phyloP scores from a whole-genome alignment of 257 asterid genomes.

The Linderniella brevidens region DNA sequence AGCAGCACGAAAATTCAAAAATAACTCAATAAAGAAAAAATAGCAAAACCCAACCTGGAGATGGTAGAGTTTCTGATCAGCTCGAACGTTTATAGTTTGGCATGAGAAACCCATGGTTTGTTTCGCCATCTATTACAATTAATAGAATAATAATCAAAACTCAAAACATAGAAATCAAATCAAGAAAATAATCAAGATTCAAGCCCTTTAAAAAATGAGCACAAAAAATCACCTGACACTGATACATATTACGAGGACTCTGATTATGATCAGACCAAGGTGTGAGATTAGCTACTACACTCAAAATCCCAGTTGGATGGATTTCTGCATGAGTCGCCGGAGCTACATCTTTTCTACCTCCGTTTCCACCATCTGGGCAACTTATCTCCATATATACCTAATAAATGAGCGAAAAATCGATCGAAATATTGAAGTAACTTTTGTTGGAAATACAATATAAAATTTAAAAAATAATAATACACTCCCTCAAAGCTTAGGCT shows the following conservation, averaged over 20 bases:
- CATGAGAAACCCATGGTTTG: conserved; percentile 97
- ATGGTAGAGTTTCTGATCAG: conserved; percentile 96
- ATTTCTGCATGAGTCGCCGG: conserved; percentile 96
- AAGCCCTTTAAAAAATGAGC: background rate
- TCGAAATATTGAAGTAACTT: background rate
- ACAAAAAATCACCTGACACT: conserved; percentile 70
- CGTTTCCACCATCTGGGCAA: conserved; percentile 91
- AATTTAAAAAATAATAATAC: no score
- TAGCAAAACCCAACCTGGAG: conserved; percentile 60
- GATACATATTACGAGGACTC: conserved; percentile 99
- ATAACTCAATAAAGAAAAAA: background rate
- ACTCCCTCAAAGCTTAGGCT: no score
- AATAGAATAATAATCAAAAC: conserved; percentile 13
- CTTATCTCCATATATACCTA: conserved; percentile 93
- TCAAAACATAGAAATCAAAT: background rate
- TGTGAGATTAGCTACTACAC: conserved; percentile 88
- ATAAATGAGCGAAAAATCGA: background rate
- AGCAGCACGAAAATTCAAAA: no score
- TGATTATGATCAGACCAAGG: conserved; percentile 99
- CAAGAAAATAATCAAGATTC: background rate
- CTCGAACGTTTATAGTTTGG: conserved; percentile 62
- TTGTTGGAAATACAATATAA: no score
- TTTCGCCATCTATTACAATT: conserved; percentile 68
- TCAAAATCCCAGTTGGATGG: conserved; percentile 86
- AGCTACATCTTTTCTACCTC: conserved; percentile 59